phyloP scores from a whole-genome alignment of 176 grass and related monocot species.

The Carex myosuroides region DNA sequence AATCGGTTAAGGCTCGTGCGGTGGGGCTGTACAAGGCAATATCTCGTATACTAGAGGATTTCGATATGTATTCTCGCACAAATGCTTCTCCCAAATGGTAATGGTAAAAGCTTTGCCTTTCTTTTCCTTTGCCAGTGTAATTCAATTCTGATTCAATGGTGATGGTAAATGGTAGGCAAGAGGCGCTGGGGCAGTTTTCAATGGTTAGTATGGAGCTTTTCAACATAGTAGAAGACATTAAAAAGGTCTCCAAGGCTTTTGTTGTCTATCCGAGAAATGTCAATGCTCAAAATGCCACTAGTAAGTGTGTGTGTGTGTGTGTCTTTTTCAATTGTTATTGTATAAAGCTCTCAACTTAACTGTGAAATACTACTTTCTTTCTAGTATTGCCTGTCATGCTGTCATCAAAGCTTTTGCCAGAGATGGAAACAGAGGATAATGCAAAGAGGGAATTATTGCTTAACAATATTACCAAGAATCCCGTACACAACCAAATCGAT shows the following conservation, averaged over 20 bases:
- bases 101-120: no score
- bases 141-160: no score
- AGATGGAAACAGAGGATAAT: slow-evolving; percentile 88
- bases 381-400: slow-evolving; percentile 90
- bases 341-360: neutral
- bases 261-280: slow-evolving; percentile 79
- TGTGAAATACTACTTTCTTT: neutral
- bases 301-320: slow-evolving; percentile 15
- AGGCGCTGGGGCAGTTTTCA: slow-evolving; percentile 84
- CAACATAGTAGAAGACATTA: slow-evolving; percentile 96
- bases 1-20: slow-evolving; percentile 73
- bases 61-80: slow-evolving; percentile 55
- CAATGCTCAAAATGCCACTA: slow-evolving; percentile 77
- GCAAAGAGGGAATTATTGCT: slow-evolving; percentile 68
- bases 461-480: slow-evolving; percentile 59
- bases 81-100: slow-evolving; percentile 65
- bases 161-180: slow-evolving; percentile 40
- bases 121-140: no score
- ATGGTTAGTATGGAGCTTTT: slow-evolving; percentile 98
- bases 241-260: slow-evolving; percentile 94
- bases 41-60: slow-evolving; percentile 84
- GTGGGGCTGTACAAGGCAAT: slow-evolving; percentile 81
- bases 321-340: neutral
- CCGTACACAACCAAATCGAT: slow-evolving; percentile 65
- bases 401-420: slow-evolving; percentile 77